phyloP scores from a whole-genome alignment of 2,329 filamentous ascomycete genomes.

The Alternaria postmessia region DNA sequence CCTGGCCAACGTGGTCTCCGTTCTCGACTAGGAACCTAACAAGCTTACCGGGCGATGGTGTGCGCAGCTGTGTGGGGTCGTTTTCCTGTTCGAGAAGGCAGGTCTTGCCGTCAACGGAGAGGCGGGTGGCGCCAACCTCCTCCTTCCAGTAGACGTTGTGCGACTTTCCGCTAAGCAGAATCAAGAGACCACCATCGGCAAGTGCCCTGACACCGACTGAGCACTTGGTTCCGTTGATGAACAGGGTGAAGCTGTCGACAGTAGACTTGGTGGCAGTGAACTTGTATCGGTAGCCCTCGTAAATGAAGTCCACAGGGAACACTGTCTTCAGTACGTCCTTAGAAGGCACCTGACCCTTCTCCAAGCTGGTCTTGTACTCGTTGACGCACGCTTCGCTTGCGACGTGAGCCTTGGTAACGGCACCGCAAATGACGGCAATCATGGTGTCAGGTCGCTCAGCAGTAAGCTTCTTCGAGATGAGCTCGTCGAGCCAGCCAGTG shows the following conservation, averaged over 20 bases:
- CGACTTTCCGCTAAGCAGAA: slow-evolving; percentile 88
- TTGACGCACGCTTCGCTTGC: slow-evolving; percentile 88
- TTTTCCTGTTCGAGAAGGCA: slow-evolving; percentile 98
- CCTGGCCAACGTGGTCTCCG: slow-evolving; percentile 89
- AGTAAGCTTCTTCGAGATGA: slow-evolving; percentile 97
- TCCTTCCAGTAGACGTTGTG: slow-evolving; percentile 99
- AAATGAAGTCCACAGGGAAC: slow-evolving; percentile 98
- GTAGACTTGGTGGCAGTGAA: slow-evolving; percentile 96
- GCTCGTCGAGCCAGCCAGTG: slow-evolving; percentile 97
- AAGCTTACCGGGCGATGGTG: slow-evolving; percentile 94
- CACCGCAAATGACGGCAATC: slow-evolving; percentile 93
- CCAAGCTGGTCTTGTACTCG: slow-evolving; percentile 86
- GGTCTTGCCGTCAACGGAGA: slow-evolving; percentile 98
- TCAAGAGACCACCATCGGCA: slow-evolving; percentile 90
- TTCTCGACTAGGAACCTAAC: slow-evolving; percentile 98
- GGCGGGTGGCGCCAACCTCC: slow-evolving; percentile 91
- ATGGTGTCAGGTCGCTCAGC: slow-evolving; percentile 94
- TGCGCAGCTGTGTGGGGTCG: slow-evolving; percentile 94
- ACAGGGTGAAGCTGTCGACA: slow-evolving; percentile 92
- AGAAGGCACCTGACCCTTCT: slow-evolving; percentile 96
- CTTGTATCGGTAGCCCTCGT: slow-evolving; percentile 95
- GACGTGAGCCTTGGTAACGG: slow-evolving; percentile 91
- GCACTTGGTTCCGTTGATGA: slow-evolving; percentile 98
- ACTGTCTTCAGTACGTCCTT: slow-evolving; percentile 98
- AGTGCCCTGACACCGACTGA: slow-evolving; percentile 90